These are phyloP conservation scores for Apophysomyces elegans DNA, from an alignment of 371 early-diverging fungal species.

Conservation along the genomic window DNA sequence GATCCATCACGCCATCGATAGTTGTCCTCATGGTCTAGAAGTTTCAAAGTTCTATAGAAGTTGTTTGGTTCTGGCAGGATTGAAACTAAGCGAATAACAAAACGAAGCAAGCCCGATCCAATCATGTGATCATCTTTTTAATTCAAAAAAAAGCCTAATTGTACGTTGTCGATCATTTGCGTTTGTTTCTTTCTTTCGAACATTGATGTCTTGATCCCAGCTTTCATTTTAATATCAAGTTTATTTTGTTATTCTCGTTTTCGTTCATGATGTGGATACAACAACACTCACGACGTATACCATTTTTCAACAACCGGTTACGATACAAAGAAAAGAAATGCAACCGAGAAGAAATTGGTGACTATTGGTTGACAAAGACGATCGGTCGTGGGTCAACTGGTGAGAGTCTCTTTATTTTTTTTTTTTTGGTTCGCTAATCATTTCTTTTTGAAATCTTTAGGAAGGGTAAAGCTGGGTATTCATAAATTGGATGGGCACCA, in stretches of 20 bases:
- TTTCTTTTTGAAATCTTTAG: constrained; percentile 13
- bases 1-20: not conserved
- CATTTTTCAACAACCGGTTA: not conserved
- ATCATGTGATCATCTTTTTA: not conserved
- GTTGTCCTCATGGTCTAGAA: not conserved
- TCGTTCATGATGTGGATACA: not conserved
- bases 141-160: too few relatives aligned
- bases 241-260: not conserved
- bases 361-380: constrained; percentile 33
- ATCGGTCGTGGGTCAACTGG: constrained; percentile 50
- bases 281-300: not conserved
- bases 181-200: not conserved
- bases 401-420: constrained; percentile 3
- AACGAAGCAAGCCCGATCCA: not conserved
- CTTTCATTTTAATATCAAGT: not conserved
- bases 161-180: not conserved
- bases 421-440: not conserved
- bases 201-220: not conserved
- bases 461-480: constrained; percentile 43
- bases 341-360: constrained; percentile 28
- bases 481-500: constrained; percentile 39
- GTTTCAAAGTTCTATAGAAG: too few relatives aligned
- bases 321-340: not conserved
- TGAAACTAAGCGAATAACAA: constrained; percentile 4
- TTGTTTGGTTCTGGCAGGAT: too few relatives aligned